Evolutionary conservation across 805 yeast species (phyloP), one percentile per base, ranked within the genome.

Genomic region (Scheffersomyces lignosus): DNA sequence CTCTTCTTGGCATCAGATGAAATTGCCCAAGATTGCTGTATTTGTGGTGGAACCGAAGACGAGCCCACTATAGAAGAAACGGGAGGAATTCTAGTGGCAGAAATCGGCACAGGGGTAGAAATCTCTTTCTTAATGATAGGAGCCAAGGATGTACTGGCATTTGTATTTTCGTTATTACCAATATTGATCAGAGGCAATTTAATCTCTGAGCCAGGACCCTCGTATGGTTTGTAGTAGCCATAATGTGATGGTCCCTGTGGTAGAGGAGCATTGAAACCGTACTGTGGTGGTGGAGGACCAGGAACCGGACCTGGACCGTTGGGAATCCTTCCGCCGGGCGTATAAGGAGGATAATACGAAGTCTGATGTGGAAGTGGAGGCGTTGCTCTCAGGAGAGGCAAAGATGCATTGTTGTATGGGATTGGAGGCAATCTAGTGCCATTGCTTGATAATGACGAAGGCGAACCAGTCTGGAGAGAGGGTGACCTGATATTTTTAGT

Each of bases 291-390:
- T 3, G 70, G 66, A 3, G 73, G 72, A 1, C 70, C 70, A 0
- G 71, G 72, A 9, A 64, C 49, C 1, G 71, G 71, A 2, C 71
- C 71, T 0, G 71, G 72, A 3, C 70, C 71, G 45, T 66, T 64
- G 16, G 71, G 71, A 10, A 63, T 42, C 26, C 70, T 52, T 4
- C 64, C 66, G 9, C 45, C 47, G 4, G 70, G 66, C 18, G 52
- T 49, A 37, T 61, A 63, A 1, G 68, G 70, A 1, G 70, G 69
- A 32, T 52, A 56, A 31, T 45, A 51, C 7, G 62, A 48, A 16
- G 36, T 38, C 8, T 20, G 46, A 15, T 12, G 27, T 26, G 38
- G 28, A 7, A 15, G 37, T 10, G 33, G 32, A 7, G 42, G 43
- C 15, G 33, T 10, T 10, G 10, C 9, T 20, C 24, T 20, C 24